Evolutionary conservation across 192 early-diverging fungal genomes (phyloP), one percentile per base, ranked within the genome.

Genomic region (Funneliformis mosseae): DNA sequence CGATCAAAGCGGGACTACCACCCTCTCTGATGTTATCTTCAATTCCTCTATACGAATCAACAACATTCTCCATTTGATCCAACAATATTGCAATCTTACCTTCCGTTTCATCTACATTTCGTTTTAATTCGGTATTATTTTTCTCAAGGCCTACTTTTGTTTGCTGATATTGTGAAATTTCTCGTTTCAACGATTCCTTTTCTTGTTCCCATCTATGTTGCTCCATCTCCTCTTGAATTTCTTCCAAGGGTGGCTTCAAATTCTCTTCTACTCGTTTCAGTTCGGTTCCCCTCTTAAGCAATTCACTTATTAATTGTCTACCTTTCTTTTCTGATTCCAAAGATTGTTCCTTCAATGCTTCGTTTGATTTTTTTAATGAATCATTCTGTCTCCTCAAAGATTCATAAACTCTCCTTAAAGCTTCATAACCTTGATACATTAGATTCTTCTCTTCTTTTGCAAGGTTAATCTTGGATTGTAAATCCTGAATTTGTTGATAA

Each of bases 1-100:
- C 50, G 18, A 55, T 18, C 21, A 55, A 55, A 6, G 50, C 50
- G 50, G 46, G 74, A 41, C 74, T 75, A 10, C 27, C 14, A 7
- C n/a, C n/a, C n/a, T 75, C 74, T n/a, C 48, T 50, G 18, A 75
- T 75, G n/a, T 75, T 28, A n/a, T 55, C 77, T 48, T 79, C 77
- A 18, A 79, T 79, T 3, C 41, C 64, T 25, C 66, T 64, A 79
- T 79, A 79, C 16, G 28, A 50, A 41, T 79, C 77, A 28, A 59
- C 77, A n/a, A 28, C 64, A 68, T 79, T 33, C 48, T 79, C 77
- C 77, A 79, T 79, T 46, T 79, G 77, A 68, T 79, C 77, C 8
- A 79, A 61, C 38, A 79, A 55, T 21, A 59, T 79, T 43, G 64
- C 41, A 18, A 79, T 68, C 50, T 68, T 79, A 69, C 39, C 62